Evolutionary conservation across 306 rosid genomes (phyloP).

Genomic region (Rubus parviflorus): DNA sequence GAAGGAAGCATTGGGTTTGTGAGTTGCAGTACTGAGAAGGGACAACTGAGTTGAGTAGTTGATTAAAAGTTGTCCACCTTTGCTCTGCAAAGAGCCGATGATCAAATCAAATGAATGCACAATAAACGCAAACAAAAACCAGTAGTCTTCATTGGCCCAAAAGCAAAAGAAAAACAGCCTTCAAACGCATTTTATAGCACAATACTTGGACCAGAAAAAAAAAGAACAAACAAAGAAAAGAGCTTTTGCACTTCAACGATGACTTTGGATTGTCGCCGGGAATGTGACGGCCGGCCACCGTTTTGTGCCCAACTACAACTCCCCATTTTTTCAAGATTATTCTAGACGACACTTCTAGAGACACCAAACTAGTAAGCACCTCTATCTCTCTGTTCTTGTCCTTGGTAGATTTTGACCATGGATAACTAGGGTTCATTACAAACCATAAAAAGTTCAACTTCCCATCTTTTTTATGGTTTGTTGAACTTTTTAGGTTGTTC

Average conservation of each 20-base stretch:
- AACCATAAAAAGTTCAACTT: too few relatives aligned
- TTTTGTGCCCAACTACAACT: not conserved
- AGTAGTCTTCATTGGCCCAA: not conserved
- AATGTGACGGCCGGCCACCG: not conserved
- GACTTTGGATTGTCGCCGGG: not conserved
- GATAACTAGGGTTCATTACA: not conserved
- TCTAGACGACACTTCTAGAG: not conserved
- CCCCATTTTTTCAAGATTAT: slow-evolving; percentile 19
- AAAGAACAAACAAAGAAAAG: not conserved
- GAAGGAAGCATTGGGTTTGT: slow-evolving; percentile 2
- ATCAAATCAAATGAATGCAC: not conserved
- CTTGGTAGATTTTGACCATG: not conserved
- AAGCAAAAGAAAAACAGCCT: not conserved
- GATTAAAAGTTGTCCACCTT: not conserved
- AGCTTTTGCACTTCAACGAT: not conserved
- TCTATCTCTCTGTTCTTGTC: not conserved
- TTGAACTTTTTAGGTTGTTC: not conserved
- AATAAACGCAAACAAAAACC: too few relatives aligned
- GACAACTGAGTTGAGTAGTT: not conserved
- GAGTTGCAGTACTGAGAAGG: not conserved
- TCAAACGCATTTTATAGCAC: not conserved
- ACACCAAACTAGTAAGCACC: slow-evolving; percentile 15
- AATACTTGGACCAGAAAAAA: not conserved
- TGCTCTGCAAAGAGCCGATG: not conserved
- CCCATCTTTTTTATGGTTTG: too few relatives aligned